Evolutionary conservation across 805 yeast genomes (phyloP).

Genomic region (Saccharomycopsis javanensis): DNA sequence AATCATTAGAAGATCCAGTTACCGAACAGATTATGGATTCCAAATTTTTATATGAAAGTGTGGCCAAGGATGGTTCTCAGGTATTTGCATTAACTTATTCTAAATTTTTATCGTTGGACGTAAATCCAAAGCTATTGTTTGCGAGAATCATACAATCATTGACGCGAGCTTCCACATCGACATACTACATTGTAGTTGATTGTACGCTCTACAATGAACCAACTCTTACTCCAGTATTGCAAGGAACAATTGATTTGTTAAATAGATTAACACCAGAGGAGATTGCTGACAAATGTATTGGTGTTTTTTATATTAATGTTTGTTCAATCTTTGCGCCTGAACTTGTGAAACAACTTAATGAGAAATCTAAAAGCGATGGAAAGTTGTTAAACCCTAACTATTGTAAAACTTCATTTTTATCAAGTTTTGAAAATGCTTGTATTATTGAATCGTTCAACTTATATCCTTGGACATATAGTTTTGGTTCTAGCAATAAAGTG

Average conservation of each 20-base stretch:
- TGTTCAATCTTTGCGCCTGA: constrained; percentile 9
- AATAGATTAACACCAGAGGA: constrained; percentile 41
- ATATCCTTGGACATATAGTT: constrained; percentile 32
- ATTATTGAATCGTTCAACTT: constrained; percentile 37
- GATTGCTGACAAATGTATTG: constrained; percentile 42
- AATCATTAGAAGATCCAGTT: constrained; percentile 44
- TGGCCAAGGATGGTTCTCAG: constrained; percentile 67
- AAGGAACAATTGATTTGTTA: constrained; percentile 29
- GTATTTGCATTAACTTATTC: constrained; percentile 42
- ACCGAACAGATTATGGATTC: constrained; percentile 28
- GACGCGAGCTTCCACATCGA: constrained; percentile 21
- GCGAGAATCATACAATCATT: constrained; percentile 23
- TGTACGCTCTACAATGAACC: constrained; percentile 48
- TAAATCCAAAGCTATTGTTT: constrained; percentile 63
- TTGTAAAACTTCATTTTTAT: constrained; percentile 21
- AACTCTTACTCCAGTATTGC: constrained; percentile 22
- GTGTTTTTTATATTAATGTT: constrained; percentile 33
- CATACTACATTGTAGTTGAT: constrained; percentile 55
- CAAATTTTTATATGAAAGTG: constrained; percentile 49
- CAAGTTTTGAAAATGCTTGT: constrained; percentile 31
- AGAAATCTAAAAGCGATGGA: neutral
- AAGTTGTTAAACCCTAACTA: constrained; percentile 22
- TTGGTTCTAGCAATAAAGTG: constrained; percentile 31
- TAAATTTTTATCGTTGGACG: constrained; percentile 52
- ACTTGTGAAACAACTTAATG: neutral